These are phyloP conservation scores for Rosa rugosa DNA, from an alignment of 306 rosid species.

Conservation along the genomic window DNA sequence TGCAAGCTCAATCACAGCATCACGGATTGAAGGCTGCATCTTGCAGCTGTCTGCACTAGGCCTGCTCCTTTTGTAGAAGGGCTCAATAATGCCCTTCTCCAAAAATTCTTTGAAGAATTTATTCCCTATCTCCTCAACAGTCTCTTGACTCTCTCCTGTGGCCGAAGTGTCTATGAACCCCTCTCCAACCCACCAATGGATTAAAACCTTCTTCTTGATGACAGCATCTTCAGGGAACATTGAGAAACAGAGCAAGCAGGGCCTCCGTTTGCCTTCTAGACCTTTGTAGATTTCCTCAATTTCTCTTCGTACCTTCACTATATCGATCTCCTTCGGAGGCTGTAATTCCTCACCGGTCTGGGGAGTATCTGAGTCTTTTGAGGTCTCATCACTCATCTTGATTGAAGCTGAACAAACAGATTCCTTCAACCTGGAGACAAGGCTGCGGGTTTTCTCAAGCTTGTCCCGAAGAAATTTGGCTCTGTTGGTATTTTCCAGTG, in stretches of 20 bases:
- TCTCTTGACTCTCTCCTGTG: neutral
- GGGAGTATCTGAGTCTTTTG: neutral
- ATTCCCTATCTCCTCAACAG: neutral
- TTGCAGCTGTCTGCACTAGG: constrained; percentile 13
- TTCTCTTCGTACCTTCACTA: neutral
- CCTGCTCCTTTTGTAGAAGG: constrained; percentile 3
- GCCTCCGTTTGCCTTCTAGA: neutral
- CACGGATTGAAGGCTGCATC: constrained; percentile 5
- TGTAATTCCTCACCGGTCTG: too few relatives aligned
- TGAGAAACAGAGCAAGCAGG: constrained; percentile 25
- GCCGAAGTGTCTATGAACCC: constrained; percentile 3
- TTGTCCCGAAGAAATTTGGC: neutral
- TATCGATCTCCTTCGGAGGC: too few relatives aligned
- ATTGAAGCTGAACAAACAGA: neutral
- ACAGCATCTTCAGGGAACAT: constrained; percentile 21
- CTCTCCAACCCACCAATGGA: constrained; percentile 36
- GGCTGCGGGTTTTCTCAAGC: neutral
- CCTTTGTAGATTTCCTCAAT: neutral
- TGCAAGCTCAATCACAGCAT: constrained; percentile 4
- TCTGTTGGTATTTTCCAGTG: neutral
- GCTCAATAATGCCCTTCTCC: constrained; percentile 6
- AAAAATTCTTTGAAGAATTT: neutral
- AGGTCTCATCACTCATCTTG: neutral
- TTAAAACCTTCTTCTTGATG: constrained; percentile 27
- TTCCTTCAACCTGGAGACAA: neutral